Evolutionary conservation across 2,329 filamentous ascomycete species (phyloP), one percentile per base, ranked within the genome.

Genomic region (Xylariaceae sp.): DNA sequence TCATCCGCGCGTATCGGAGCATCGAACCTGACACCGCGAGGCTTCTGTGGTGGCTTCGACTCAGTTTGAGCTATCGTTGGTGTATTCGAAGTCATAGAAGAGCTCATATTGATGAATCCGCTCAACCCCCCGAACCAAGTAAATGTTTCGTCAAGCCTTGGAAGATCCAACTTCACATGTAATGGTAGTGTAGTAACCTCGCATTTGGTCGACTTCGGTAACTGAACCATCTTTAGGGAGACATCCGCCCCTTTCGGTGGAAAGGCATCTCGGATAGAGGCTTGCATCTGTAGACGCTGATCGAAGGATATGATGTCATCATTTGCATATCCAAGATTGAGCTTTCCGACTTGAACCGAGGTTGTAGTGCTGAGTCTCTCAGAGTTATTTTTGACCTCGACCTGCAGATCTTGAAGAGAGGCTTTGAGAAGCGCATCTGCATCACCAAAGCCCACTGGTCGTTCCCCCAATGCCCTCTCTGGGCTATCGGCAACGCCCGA

Each of bases 51-150:
- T 19, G 66, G 44, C 37, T 67, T 69, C 8, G 60, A 56, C 4
- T 67, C 61, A 6, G 56, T 57, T 35, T 67, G 66, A 25, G 68
- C 64, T 3, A 64, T 64, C 12, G 71, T 69, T 1, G 83, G 80
- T n/a, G 80, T 76, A 48, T 80, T 85, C 1, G 87, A 90, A 10
- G 85, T 81, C 52, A 95, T 86, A 0, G 92, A 95, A 48, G 80
- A 86, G 51, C 90, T 88, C 63, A 96, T 79, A 57, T 93, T 94
- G 35, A 98, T 71, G 42, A 98, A 85, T 54, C 90, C 89, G 64
- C 91, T 95, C 35, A 98, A 72, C 0, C 93, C 93, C 27, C 93
- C 93, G 66, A 96, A 91, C 75, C 88, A 89, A 45, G 82, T 81
- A 48, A 97, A 82, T 0, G 88, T 88, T 57, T 95, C 90, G 56